A percentile compares a stretch with the other conserved stretches of the same genome.
phyloP scores from a whole-genome alignment of 257 asterid species.

The Asclepias syriaca region DNA sequence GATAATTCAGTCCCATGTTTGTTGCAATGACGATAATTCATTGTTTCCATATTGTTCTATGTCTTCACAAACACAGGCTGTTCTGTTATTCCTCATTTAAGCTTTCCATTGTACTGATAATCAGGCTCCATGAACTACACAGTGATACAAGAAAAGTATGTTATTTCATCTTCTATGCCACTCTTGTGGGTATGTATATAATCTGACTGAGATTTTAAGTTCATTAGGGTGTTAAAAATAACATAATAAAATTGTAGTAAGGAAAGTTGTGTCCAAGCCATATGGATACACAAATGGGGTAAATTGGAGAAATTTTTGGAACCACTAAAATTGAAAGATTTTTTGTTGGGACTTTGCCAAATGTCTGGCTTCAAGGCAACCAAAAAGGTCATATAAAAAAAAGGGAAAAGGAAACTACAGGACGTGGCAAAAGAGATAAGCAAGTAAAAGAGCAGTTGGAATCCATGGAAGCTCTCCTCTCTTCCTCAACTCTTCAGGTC shows the following conservation, averaged over 20 bases:
- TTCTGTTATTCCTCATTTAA: background rate
- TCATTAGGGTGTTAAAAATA: no score
- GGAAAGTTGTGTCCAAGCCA: background rate
- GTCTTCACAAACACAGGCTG: no score
- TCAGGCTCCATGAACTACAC: background rate
- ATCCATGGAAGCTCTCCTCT: slow-evolving; percentile 55
- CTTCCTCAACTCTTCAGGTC: slow-evolving; percentile 50
- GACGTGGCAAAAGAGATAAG: slow-evolving; percentile 9
- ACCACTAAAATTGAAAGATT: background rate
- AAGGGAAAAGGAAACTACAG: background rate
- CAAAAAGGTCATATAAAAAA: background rate
- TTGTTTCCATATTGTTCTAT: background rate
- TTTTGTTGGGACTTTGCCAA: background rate
- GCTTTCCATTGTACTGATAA: background rate
- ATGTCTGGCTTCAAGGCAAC: background rate
- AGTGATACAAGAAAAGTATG: no score
- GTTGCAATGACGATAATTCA: background rate
- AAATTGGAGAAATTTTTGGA: slow-evolving; percentile 3
- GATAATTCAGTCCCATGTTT: background rate
- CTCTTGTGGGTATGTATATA: no score
- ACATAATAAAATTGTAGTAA: background rate
- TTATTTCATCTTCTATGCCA: no score
- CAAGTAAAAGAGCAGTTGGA: background rate
- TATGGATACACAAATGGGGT: background rate
- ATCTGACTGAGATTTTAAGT: no score